These are phyloP conservation scores for Suillus tomentosus DNA, from an alignment of 768 basidiomycete species.

Conservation along the genomic window DNA sequence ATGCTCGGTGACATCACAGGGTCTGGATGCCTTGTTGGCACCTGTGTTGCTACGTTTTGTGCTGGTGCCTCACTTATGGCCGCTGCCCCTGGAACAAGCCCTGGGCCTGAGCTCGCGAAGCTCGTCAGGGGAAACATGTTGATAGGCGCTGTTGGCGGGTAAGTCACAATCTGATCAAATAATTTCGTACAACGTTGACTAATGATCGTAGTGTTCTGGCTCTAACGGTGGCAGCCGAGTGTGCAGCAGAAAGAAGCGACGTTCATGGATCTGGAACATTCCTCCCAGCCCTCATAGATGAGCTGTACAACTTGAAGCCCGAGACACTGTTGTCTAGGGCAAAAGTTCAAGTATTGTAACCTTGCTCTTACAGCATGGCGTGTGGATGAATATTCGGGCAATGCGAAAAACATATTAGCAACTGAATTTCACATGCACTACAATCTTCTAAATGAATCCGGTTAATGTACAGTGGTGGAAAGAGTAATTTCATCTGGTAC, in stretches of 20 bases:
- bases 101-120: constrained; percentile 34
- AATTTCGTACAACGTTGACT: constrained; percentile 14
- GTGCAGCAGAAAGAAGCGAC: constrained; percentile 50
- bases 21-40: constrained; percentile 84
- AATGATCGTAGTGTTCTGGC: constrained; percentile 47
- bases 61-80: constrained; percentile 58
- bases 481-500: constrained; percentile 15
- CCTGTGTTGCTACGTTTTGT: constrained; percentile 78
- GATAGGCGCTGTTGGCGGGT: constrained; percentile 77
- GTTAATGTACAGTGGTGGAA: constrained; percentile 9
- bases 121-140: constrained; percentile 81
- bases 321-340: constrained; percentile 34
- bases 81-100: constrained; percentile 15
- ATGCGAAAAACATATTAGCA: background rate
- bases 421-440: background rate
- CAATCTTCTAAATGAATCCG: background rate
- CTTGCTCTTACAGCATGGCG: background rate
- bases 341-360: constrained; percentile 30
- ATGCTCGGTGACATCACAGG: constrained; percentile 84
- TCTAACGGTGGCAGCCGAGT: constrained; percentile 61
- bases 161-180: constrained; percentile 24
- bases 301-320: constrained; percentile 48
- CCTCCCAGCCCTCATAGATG: constrained; percentile 65
- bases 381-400: background rate
- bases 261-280: constrained; percentile 68